Base-by-base conservation (phyloP, 2,329 filamentous ascomycete genomes). In the Exophiala sp. region DNA sequence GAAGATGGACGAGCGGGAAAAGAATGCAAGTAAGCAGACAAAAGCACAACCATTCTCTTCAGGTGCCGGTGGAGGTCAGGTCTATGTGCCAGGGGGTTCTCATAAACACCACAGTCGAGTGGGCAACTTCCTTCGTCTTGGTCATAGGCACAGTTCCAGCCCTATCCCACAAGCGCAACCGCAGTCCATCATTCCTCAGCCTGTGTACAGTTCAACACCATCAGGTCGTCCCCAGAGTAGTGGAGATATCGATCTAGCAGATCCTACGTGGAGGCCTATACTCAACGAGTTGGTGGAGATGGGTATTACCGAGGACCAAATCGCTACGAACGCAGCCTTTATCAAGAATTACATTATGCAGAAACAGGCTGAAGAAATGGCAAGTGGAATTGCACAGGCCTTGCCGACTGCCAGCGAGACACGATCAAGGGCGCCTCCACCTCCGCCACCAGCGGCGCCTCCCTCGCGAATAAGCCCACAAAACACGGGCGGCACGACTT, bases 1-100 rank as follows among this genome's bases (percentile, higher is more conserved):
- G 80, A 97, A 96, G 78, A 89, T 99, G 82, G 87, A 94, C 64
- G 91, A 96, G 68, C 82, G 91, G 61, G 91, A 97, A 75, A 96
- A 95, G 81, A 91, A 92, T 73, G 92, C 91, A 38, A 92, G 87
- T 75, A 95, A 95, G 75, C 85, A 86, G 59, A 96, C 91, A 2
- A 85, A 78, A 69, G 80, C 84, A 59, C 92, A 88, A 33, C 86
- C 88, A 0, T 96, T 95, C 65, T 73, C 75, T 5, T 75, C 75
- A 1, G 66, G 65, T 40, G 83, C 75, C 50, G 77, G 75, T 3
- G 71, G 74, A 57, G 73, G 72, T n/a, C 69, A 72, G 51, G 69
- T 73, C 7, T 72, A 73, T 20, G 66, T 72, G 29, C 65, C 66
- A 8, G 57, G 49, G n/a, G 60, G 65, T 33, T 65, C 65, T 46